Evolutionary conservation across 768 basidiomycete genomes (phyloP), one percentile per base, ranked within the genome.

Genomic region (Leccinum aurantiacum): DNA sequence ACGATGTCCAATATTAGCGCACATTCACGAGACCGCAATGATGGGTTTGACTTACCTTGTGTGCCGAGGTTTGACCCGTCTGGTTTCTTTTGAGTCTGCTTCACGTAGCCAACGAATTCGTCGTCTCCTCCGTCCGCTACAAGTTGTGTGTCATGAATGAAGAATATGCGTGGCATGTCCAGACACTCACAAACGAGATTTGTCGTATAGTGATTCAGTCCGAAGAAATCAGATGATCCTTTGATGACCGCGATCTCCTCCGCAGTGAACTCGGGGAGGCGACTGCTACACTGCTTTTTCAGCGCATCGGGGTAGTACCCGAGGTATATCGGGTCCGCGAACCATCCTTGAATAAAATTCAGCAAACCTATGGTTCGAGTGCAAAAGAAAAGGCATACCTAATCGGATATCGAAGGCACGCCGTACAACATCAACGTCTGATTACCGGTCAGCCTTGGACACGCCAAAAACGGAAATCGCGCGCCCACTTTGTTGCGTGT

Each of bases 131-230:
- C 86, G 25, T 82, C 83, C 65, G 80, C 86, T 87, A 58, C 15
- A 37, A 25, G 31, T 35, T 4, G 19, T 6, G 25, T 6, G 22
- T 49, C 22, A 14, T 54, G 35, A 31, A 37, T 49, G 7, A 29
- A 51, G 17, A 51, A 51, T 51, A 29, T 6, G 25, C 10, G n/a
- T 17, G 22, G 31, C 31, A 33, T 22, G n/a, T 6, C 22, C 22
- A n/a, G n/a, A 58, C 13, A 74, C 83, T 65, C 50, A 87, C 87
- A 78, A 71, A 81, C 81, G 51, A 90, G 78, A 64, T 88, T 83
- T n/a, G 86, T 89, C 3, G 87, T 89, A 67, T 90, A 90, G 0
- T 87, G 88, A 71, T 90, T 89, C 81, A 89, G 82, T 37, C 88
- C 88, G 67, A 88, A 90, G 72, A 89, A 89, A 69, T 89, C 88